Percentiles rank a stretch among this genome's conserved stretches.
These are phyloP conservation scores for Teratosphaeriaceae sp. DNA, from an alignment of 2,329 filamentous ascomycete genomes.

Conservation along the genomic window DNA sequence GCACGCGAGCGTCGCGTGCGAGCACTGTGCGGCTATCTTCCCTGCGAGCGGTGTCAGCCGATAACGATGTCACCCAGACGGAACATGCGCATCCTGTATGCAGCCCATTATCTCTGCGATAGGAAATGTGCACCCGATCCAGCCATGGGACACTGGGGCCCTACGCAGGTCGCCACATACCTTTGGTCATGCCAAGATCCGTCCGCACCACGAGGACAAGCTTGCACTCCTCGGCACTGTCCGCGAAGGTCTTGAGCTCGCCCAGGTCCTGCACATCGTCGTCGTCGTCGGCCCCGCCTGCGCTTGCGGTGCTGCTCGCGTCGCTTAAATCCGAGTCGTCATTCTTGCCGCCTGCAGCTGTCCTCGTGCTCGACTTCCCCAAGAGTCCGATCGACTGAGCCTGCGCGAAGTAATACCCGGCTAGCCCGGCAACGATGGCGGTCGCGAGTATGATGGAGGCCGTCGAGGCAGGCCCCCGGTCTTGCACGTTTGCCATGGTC, in stretches of 20 bases:
- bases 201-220: conserved; percentile 86
- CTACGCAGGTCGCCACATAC: conserved; percentile 42
- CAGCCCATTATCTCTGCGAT: background rate
- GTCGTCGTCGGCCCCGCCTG: conserved; percentile 40
- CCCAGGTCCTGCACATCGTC: conserved; percentile 36
- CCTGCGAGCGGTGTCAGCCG: conserved; percentile 47
- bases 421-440: conserved; percentile 64
- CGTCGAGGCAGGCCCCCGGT: conserved; percentile 42
- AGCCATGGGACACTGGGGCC: conserved; percentile 5
- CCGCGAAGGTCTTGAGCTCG: conserved; percentile 41
- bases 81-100: background rate
- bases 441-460: conserved; percentile 63
- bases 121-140: conserved; percentile 9
- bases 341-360: conserved; percentile 30
- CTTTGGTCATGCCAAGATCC: conserved; percentile 96
- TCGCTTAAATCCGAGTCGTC: conserved; percentile 20
- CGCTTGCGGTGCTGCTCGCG: conserved; percentile 28
- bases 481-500: conserved; percentile 22
- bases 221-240: conserved; percentile 76
- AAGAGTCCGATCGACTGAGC: conserved; percentile 67
- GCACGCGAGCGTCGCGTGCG: conserved; percentile 93
- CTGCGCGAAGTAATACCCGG: conserved; percentile 67
- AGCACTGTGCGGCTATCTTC: conserved; percentile 94
- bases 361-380: conserved; percentile 38
- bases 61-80: too few species aligned